Base-by-base conservation (phyloP, 805 yeast species). In the Clavispora phyllophila region DNA sequence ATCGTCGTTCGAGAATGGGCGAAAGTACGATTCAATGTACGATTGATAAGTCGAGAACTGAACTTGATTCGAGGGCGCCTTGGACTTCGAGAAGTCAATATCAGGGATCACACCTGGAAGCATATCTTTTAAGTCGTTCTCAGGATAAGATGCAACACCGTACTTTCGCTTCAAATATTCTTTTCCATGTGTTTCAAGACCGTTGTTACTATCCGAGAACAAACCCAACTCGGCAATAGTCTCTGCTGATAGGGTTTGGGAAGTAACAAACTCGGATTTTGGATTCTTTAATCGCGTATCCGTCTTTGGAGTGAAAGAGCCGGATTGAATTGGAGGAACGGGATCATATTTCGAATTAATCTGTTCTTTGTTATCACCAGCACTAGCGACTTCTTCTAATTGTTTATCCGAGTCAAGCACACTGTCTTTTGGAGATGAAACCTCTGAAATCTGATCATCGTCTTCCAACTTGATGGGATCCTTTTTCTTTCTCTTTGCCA, bases 101-200 rank as follows among this genome's bases (percentile, higher is more conserved):
- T 86, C 81, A 9, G 99, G 99, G 20, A 89, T 82, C 27, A 73
- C 79, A 3, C 99, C 99, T 0, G 99, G 96, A 24, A 93, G 68
- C 47, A 84, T 62, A 42, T 81, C 84, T 50, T 79, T 72, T 36
- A 93, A 67, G 57, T 90, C 96, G 31, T 72, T 72, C 25, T 81
- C 77, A 0, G 99, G 99, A 59, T 81, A 93, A n/a, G 90, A 81
- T 0, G 93, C 86, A 13, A 93, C 99, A 3, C 86, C 96, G 55
- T 82, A 88, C 58, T 84, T 84, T 50, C 73, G 73, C 57, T 85
- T 84, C 45, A 85, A 61, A 53, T 76, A 87, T 37, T 86, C 96
- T 33, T 78, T 81, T 6, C 88, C 88, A n/a, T 78, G 79, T 14
- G 79, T 73, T 45, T 78, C 83, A 17, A 79, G 57, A 1, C 84